Evolutionary conservation across 2,329 filamentous ascomycete genomes (phyloP).

Genomic region (Pezicula neosporulosa): DNA sequence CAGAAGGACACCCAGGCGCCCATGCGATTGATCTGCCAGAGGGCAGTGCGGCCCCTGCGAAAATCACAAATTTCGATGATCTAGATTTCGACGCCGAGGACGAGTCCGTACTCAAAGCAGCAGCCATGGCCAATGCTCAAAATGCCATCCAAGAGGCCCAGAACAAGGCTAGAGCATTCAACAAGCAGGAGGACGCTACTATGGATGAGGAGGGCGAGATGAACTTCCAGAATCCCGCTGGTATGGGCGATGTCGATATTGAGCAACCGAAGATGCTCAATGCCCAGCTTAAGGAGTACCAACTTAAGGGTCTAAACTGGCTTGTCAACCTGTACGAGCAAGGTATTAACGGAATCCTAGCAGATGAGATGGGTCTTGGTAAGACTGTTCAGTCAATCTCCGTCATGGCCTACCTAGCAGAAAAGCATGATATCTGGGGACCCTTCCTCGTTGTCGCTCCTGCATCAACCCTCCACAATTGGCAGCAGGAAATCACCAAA

Average conservation of each 20-base stretch:
- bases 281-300: constrained; percentile 95
- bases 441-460: constrained; percentile 96
- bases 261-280: constrained; percentile 92
- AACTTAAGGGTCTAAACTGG: constrained; percentile 99
- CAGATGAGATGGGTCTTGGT: constrained; percentile 98
- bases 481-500: constrained; percentile 95
- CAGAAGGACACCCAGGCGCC: constrained; percentile 26
- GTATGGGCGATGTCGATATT: constrained; percentile 89
- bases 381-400: constrained; percentile 99
- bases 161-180: constrained; percentile 89
- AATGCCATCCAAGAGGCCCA: constrained; percentile 94
- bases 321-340: constrained; percentile 98
- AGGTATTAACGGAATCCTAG: constrained; percentile 98
- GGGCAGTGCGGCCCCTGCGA: constrained; percentile 53
- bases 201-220: constrained; percentile 93
- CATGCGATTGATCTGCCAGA: constrained; percentile 46
- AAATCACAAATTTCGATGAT: constrained; percentile 91
- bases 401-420: constrained; percentile 97
- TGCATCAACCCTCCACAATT: constrained; percentile 95
- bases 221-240: constrained; percentile 99
- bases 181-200: constrained; percentile 64
- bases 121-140: constrained; percentile 93
- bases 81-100: constrained; percentile 96
- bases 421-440: constrained; percentile 97
- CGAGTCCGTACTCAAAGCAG: constrained; percentile 74